Percentiles rank a stretch among this genome's conserved stretches.
phyloP scores from a whole-genome alignment of 208 protist species.

The Trypanosoma congolense region DNA sequence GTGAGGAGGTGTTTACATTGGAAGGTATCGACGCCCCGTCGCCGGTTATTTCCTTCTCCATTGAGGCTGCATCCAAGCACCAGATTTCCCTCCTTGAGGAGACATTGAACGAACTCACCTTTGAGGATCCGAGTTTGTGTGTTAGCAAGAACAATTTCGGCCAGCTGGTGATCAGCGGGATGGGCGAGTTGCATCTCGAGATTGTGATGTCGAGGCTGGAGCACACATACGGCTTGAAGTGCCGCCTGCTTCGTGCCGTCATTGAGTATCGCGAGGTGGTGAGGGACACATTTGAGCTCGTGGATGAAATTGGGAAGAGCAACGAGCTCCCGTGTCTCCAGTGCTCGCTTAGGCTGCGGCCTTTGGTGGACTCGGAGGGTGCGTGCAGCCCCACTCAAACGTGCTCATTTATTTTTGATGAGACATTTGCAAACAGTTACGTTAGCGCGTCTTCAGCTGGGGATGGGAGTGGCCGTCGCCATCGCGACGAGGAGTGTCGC shows the following conservation, averaged over 20 bases:
- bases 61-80: conserved; percentile 86
- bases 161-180: conserved; percentile 93
- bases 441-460: conserved; percentile 3
- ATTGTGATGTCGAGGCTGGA: conserved; percentile 93
- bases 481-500: conserved; percentile 21
- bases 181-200: conserved; percentile 95
- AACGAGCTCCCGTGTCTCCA: conserved; percentile 72
- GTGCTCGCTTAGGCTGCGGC: conserved; percentile 44
- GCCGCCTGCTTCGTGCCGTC: conserved; percentile 78
- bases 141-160: conserved; percentile 78
- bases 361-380: conserved; percentile 35
- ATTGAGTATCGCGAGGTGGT: conserved; percentile 85
- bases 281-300: conserved; percentile 12
- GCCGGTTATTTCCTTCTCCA: conserved; percentile 94
- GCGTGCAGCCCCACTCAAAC: conserved; percentile 15
- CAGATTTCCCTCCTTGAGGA: conserved; percentile 86
- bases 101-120: conserved; percentile 88
- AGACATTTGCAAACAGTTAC: conserved; percentile 34
- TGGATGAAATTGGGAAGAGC: conserved; percentile 26
- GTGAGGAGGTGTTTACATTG: conserved; percentile 53
- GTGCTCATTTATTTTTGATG: conserved; percentile 50
- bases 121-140: conserved; percentile 94
- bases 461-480: conserved; percentile 5
- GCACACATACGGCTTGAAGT: conserved; percentile 88
- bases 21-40: conserved; percentile 91